Evolutionary conservation across 257 asterid genomes (phyloP), one percentile per base, ranked within the genome.

Genomic region (Ocimum tenuiflorum): DNA sequence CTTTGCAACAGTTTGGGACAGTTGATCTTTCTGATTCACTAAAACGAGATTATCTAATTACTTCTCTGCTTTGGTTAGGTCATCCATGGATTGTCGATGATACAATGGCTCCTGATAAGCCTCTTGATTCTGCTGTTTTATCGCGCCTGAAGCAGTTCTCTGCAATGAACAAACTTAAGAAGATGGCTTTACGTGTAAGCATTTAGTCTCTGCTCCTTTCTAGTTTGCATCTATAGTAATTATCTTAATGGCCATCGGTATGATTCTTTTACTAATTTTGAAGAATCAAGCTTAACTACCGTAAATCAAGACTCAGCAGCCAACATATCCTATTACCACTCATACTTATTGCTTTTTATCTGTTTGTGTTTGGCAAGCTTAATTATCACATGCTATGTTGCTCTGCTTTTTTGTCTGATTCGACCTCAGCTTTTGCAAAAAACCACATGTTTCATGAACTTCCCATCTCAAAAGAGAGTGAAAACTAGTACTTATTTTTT

Each of bases 31-130:
- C 22, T 14, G 3, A 27, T 55, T 45, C n/a, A 13, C 51, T 22
- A 20, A 54, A 29, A 50, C 74, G 41, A 65, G 39, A 56, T 65
- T 22, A 51, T 27, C 8, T 27, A 43, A 45, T 47, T 1, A 3
- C 8, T 67, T 65, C 45, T 46, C 64, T 64, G 70, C 69, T 18
- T 50, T 41, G 75, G 57, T 60, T 79, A 91, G 97, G 96, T 68
- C 96, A 91, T 77, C 96, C 96, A 27, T 91, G 97, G 97, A 86
- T 91, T 66, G 83, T 88, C 63, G 97, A 88, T 76, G 97, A 91
- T 77, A 79, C 76, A 57, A 74, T 88, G 78, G 96, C 96, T 60
- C 96, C 97, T 31, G 96, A 91, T 80, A 91, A 84, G 78, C 97
- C 97, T 74, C 96, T 91, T 31, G 95, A 91, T 78, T 91, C 97